Evolutionary conservation across 2,329 filamentous ascomycete genomes (phyloP).

Genomic region (Ascochyta fabae): DNA sequence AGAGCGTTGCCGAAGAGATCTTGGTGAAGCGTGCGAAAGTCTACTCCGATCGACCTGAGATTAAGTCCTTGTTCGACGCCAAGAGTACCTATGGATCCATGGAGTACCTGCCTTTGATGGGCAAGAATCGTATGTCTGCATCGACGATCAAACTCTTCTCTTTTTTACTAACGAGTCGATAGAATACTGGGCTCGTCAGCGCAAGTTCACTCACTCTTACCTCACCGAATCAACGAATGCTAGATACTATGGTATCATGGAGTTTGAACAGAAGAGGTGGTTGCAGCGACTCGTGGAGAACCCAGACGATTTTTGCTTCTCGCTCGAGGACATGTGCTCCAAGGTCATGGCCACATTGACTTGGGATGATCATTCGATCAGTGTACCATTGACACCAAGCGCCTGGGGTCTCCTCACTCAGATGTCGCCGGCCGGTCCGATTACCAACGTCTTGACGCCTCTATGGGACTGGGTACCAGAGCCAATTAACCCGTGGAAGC

Average conservation of each 20-base stretch:
- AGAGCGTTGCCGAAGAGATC: constrained; percentile 61
- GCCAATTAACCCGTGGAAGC: constrained; percentile 62
- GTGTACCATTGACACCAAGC: constrained; percentile 57
- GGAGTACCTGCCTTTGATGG: constrained; percentile 64
- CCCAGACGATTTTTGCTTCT: constrained; percentile 59
- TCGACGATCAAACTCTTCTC: too few relatives aligned
- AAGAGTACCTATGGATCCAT: constrained; percentile 63
- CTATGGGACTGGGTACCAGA: constrained; percentile 59
- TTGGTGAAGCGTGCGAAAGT: constrained; percentile 59
- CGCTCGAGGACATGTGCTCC: constrained; percentile 64
- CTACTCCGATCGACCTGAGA: constrained; percentile 59
- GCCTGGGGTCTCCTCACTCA: constrained; percentile 64
- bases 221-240: constrained; percentile 55
- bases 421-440: constrained; percentile 64
- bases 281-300: constrained; percentile 57
- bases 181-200: constrained; percentile 63
- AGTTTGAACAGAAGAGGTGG: constrained; percentile 63
- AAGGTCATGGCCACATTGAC: constrained; percentile 63
- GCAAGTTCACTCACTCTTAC: constrained; percentile 60
- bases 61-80: constrained; percentile 60
- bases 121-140: constrained; percentile 58
- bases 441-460: constrained; percentile 63
- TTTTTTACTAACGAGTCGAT: constrained; percentile 18
- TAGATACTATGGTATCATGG: constrained; percentile 57
- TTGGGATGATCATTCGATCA: constrained; percentile 60